Conservation (phyloP, 2,329 filamentous ascomycete genomes). For the Scedosporium apiospermum region DNA sequence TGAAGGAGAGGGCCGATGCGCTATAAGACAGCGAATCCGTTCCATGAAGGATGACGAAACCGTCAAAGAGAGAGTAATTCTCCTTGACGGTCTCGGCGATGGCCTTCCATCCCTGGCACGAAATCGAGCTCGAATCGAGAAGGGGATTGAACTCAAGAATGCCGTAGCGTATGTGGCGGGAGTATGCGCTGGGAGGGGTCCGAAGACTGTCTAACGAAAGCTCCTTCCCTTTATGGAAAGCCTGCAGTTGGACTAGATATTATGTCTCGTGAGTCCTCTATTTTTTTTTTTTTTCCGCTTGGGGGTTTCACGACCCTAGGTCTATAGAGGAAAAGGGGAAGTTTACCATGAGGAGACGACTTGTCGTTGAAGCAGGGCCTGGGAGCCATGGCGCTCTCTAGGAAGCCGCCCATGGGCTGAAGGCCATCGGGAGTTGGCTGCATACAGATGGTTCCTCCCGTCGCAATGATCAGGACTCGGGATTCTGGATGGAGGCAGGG, state of each 20-base stretch:
- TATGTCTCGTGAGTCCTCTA: neutral
- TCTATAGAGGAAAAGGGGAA: constrained; percentile 4
- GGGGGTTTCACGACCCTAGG: neutral
- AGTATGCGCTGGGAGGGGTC: constrained; percentile 72
- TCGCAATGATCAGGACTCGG: constrained; percentile 81
- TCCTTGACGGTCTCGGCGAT: constrained; percentile 70
- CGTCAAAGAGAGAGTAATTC: constrained; percentile 84
- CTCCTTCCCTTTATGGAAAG: constrained; percentile 38
- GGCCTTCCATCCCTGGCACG: constrained; percentile 74
- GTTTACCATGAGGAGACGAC: constrained; percentile 18
- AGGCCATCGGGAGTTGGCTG: constrained; percentile 70
- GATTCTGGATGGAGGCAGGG: constrained; percentile 48
- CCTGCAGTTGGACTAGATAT: constrained; percentile 39
- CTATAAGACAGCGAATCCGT: constrained; percentile 88
- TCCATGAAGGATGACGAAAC: constrained; percentile 83
- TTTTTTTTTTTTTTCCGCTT: neutral
- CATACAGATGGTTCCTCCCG: constrained; percentile 89
- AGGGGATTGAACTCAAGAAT: constrained; percentile 77
- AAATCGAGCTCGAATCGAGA: constrained; percentile 84
- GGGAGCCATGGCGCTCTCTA: constrained; percentile 72
- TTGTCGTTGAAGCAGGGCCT: constrained; percentile 77
- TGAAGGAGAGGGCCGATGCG: constrained; percentile 83
- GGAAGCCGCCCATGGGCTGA: constrained; percentile 69
- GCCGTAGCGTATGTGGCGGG: constrained; percentile 71
- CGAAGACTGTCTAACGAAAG: constrained; percentile 57